A percentile compares a stretch with the other conserved stretches of the same genome.
Evolutionary conservation across 2,329 filamentous ascomycete species (phyloP).

Genomic region (Verticillium tricorpus): DNA sequence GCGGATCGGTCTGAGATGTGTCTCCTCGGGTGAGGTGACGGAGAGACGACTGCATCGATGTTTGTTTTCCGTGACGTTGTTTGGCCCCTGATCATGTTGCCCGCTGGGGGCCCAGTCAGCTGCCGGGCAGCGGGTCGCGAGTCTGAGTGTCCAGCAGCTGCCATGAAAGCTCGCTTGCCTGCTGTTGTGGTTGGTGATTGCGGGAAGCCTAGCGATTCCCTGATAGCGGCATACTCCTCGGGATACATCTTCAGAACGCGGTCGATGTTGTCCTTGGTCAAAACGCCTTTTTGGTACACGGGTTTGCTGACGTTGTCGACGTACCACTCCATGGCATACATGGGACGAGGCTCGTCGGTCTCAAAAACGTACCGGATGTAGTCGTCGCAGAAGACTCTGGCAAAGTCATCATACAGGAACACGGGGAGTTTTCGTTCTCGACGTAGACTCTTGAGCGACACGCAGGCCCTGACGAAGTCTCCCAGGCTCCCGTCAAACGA

Average conservation of each 20-base stretch:
- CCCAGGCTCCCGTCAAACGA: conserved; percentile 31
- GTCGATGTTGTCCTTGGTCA: conserved; percentile 30
- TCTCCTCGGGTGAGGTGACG: not conserved
- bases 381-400: conserved; percentile 36
- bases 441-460: conserved; percentile 35
- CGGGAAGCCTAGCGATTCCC: not conserved
- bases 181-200: not conserved
- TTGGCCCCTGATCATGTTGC: not conserved
- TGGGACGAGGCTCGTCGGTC: conserved; percentile 18
- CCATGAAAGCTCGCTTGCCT: not conserved
- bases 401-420: conserved; percentile 49
- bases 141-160: not conserved
- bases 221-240: conserved; percentile 17
- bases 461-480: conserved; percentile 40
- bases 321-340: conserved; percentile 39
- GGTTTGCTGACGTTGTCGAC: conserved; percentile 17
- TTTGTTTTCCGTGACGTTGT: not conserved
- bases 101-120: not conserved
- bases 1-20: not conserved
- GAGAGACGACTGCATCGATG: not conserved
- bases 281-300: conserved; percentile 19
- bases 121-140: not conserved
- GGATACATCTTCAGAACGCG: conserved; percentile 28
- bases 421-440: conserved; percentile 28
- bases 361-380: conserved; percentile 36